These are phyloP conservation scores for Polytrichum commune DNA, from an alignment of 225 moss, liverwort and hornwort species.

Conservation along the genomic window DNA sequence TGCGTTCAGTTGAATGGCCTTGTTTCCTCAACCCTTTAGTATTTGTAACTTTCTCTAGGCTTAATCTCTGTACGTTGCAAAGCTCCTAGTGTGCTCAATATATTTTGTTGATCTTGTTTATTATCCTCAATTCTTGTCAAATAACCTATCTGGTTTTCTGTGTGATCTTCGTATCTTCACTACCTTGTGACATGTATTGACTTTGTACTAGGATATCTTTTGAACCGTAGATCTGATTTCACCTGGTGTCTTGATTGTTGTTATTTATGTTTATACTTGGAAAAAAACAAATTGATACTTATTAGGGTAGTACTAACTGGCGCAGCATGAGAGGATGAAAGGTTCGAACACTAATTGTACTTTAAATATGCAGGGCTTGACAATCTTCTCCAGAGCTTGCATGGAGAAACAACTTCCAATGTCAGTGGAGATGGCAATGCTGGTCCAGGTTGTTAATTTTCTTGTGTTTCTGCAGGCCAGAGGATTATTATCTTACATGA, in stretches of 20 bases:
- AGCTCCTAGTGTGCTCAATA: no score
- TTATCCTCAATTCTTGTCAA: no score
- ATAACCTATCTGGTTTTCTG: no score
- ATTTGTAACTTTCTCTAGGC: no score
- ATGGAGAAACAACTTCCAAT: constrained; percentile 37
- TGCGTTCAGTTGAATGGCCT: not conserved
- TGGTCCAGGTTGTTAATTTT: constrained; percentile 34
- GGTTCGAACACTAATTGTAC: not conserved
- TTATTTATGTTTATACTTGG: not conserved
- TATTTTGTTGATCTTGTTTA: no score
- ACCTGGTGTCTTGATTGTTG: no score
- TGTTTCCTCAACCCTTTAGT: no score
- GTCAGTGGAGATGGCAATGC: constrained; percentile 36
- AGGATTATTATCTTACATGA: not conserved
- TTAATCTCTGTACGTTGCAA: no score
- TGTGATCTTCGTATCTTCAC: no score
- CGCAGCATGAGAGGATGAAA: not conserved
- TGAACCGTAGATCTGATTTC: no score
- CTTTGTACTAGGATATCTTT: no score
- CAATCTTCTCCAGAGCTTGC: constrained; percentile 57
- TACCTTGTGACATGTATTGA: no score
- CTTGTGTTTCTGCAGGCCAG: not conserved
- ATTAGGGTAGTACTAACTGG: not conserved
- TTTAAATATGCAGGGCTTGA: constrained; percentile 38
- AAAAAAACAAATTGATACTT: not conserved